Base-by-base conservation (phyloP, 495 filamentous ascomycete species). In the Corynascus novoguineensis region DNA sequence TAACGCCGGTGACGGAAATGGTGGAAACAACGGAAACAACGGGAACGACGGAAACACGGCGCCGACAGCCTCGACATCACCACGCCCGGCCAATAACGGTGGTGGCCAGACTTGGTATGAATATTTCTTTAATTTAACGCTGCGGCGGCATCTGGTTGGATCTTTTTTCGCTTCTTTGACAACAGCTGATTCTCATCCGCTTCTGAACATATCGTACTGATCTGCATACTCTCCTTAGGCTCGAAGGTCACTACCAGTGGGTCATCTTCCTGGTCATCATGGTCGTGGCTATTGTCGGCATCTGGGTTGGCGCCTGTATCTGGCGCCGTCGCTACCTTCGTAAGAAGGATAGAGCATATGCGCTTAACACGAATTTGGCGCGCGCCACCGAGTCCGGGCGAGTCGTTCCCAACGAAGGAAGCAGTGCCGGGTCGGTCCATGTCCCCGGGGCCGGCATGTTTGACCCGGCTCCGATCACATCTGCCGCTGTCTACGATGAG, bases 251-350 rank as follows among this genome's bases (percentile, higher is more conserved):
- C 63, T 78, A 72, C 62, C 71, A 77, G 69, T 82, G 78, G 77
- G 75, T 82, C n/a, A 73, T 81, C 50, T 78, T 81, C 67, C 68
- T 81, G 29, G 72, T 81, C 48, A 66, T 81, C 52, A 66, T 82
- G 42, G 69, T 80, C 14, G 71, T 82, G 27, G 76, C 68, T 47
- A 75, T 82, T 28, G 62, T 69, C 21, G 78, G 70, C 41, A 78
- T 77, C 53, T 82, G 80, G 80, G 62, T 78, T 9, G 77, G 73
- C 22, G 80, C 80, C 38, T 79, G 75, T 61, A 61, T 80, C 57
- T 77, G 78, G 71, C 71, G 79, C 41, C 69, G 72, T 50, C 69
- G 74, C 35, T 81, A 82, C 62, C 66, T 81, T 35, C 71, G 67
- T 55, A 80, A 75, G 63, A 78, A 72, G 62, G 78, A 81, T 61